Base-by-base conservation (phyloP, 345 rosid species). In the Melaleuca quinquenervia region DNA sequence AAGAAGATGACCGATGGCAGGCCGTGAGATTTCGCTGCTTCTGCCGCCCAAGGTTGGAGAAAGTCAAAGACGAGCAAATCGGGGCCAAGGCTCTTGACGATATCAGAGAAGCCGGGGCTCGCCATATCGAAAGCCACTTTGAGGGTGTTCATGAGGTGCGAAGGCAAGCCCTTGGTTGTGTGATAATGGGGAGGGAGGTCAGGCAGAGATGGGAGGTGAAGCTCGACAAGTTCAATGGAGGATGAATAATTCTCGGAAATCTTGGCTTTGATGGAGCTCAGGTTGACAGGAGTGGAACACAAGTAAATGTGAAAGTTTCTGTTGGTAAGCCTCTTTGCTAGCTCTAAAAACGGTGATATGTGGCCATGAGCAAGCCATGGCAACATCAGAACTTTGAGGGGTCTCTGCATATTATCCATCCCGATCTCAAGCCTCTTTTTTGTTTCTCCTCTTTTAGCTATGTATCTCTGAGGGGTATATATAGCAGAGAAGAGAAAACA, bases 331-430 rank as follows among this genome's bases (percentile, higher is more conserved):
- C 82, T 82, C 84, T 89, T 92, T 60, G 89, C 89, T 14, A 90
- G 90, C 87, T 90, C 90, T 9, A 89, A 54, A 86, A 76, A 92
- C 3, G 94, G 90, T 52, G 87, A 75, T 14, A 85, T 84, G 84
- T 89, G 92, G 45, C 93, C 90, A 24, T 90, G 86, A 83, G 90
- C 92, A 26, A 92, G 78, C 91, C 92, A 90, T 87, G 92, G 90
- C 5, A 92, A 78, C 90, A 92, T 87, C 82, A 89, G 49, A 64
- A 88, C 62, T 10, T 89, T 87, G 0, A 49, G 76, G 9, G 83
- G 87, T n/a, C 36, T 84, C 27, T 52, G 45, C 11, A 64, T 64
- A 15, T 32, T 64, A 44, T 20, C 22, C 76, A 58, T 64, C 76
- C 76, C 16, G 45, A 4, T 64, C 76, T 32, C 76, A 32, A 36